These are phyloP conservation scores for Pholiota molesta DNA, from an alignment of 768 basidiomycete genomes.

Conservation along the genomic window DNA sequence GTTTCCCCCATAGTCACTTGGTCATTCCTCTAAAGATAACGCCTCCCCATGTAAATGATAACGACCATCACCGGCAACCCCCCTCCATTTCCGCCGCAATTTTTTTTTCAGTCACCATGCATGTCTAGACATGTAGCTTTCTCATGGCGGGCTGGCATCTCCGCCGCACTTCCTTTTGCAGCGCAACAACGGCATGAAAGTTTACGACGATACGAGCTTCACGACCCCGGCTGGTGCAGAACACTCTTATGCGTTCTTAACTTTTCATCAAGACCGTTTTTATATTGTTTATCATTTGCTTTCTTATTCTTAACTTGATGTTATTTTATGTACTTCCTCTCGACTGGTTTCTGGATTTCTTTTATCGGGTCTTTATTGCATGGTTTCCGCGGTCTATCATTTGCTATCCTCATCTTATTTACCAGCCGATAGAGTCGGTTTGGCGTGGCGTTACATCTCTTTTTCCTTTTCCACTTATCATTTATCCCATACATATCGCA, in stretches of 20 bases:
- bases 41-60: slow-evolving; percentile 5
- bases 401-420: not conserved
- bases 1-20: slow-evolving; percentile 36
- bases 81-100: slow-evolving; percentile 14
- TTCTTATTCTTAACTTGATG: slow-evolving; percentile 27
- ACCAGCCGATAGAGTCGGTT: slow-evolving; percentile 20
- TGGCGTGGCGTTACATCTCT: not conserved
- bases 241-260: slow-evolving; percentile 24
- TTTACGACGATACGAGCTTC: slow-evolving; percentile 37
- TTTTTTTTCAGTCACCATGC: slow-evolving; percentile 36
- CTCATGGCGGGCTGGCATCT: slow-evolving; percentile 21
- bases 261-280: slow-evolving; percentile 21
- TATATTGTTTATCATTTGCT: slow-evolving; percentile 15
- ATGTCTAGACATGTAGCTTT: slow-evolving; percentile 33
- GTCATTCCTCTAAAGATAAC: slow-evolving; percentile 32
- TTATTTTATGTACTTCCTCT: slow-evolving; percentile 14
- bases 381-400: slow-evolving; percentile 15
- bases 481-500: slow-evolving; percentile 6
- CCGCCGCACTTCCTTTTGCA: slow-evolving; percentile 13
- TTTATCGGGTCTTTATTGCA: slow-evolving; percentile 15
- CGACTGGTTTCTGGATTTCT: slow-evolving; percentile 9
- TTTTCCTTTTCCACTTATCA: not conserved
- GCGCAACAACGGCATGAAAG: slow-evolving; percentile 27
- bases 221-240: slow-evolving; percentile 48
- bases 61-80: slow-evolving; percentile 9